These are phyloP conservation scores for Tephrocybe sp. DNA, from an alignment of 768 basidiomycete species.

Conservation along the genomic window DNA sequence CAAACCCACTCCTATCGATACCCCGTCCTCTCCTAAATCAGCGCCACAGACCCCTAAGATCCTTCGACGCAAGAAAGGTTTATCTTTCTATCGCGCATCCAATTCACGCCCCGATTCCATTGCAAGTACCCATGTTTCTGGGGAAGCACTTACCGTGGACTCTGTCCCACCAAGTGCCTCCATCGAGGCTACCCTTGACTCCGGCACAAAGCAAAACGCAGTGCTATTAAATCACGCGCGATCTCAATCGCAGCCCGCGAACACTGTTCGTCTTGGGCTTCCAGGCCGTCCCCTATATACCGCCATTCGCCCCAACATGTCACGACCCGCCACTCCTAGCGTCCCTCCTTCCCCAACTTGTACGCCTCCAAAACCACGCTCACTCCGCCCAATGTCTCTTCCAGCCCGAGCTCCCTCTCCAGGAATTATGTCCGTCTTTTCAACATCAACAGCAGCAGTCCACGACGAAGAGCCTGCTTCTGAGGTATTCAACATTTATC, in stretches of 20 bases:
- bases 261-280: constrained; percentile 42
- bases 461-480: constrained; percentile 1
- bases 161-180: constrained; percentile 6
- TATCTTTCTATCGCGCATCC: constrained; percentile 28
- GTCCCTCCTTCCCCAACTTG: constrained; percentile 5
- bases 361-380: background rate
- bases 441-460: constrained; percentile 12
- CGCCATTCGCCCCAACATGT: constrained; percentile 40
- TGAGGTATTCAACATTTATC: constrained; percentile 21
- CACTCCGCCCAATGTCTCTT: constrained; percentile 13
- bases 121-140: constrained; percentile 11
- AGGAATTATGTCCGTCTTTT: constrained; percentile 17
- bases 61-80: constrained; percentile 37
- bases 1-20: no score
- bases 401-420: constrained; percentile 16
- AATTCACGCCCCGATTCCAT: constrained; percentile 27
- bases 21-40: background rate
- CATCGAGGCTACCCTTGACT: constrained; percentile 11
- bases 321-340: constrained; percentile 9
- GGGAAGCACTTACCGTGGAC: background rate
- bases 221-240: constrained; percentile 15
- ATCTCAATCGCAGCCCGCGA: constrained; percentile 23
- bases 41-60: constrained; percentile 21
- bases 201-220: background rate
- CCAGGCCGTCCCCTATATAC: constrained; percentile 54